Percentiles rank a stretch among this genome's conserved stretches.
Conservation (phyloP, 2,329 filamentous ascomycete genomes). For the Verticillium nubilum region DNA sequence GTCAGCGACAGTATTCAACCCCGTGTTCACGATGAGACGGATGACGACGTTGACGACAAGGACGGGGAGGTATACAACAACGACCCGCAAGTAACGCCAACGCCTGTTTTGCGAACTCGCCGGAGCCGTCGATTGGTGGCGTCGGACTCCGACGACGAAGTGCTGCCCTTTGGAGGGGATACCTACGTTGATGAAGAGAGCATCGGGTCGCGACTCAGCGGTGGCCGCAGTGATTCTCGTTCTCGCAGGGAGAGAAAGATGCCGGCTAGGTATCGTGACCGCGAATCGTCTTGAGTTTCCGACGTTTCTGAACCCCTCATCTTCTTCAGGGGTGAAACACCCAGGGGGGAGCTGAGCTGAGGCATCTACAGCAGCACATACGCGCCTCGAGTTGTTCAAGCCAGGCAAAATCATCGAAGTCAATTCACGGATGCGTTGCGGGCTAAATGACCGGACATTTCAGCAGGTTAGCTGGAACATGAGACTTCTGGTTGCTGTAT, state of each 20-base stretch:
- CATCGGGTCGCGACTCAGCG: neutral
- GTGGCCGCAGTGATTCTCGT: neutral
- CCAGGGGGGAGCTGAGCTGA: too few species aligned
- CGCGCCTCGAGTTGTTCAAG: too few species aligned
- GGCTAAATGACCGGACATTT: neutral
- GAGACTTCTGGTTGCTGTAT: neutral
- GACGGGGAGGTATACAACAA: neutral
- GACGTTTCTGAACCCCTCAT: neutral
- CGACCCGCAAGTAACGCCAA: neutral
- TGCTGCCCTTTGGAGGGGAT: neutral
- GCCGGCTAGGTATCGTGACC: neutral
- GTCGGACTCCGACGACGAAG: neutral
- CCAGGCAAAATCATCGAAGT: too few species aligned
- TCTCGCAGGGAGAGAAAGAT: neutral
- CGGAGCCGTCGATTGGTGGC: neutral
- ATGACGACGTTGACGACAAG: neutral
- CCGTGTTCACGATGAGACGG: neutral
- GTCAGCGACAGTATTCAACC: neutral
- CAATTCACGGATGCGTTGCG: neutral
- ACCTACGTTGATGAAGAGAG: neutral
- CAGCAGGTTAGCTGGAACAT: neutral
- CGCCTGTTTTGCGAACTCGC: neutral
- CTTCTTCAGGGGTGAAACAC: neutral
- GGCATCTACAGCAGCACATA: neutral
- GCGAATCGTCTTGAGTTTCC: neutral